Conservation (phyloP, 192 early-diverging fungal species). For the Backusella westeae region DNA sequence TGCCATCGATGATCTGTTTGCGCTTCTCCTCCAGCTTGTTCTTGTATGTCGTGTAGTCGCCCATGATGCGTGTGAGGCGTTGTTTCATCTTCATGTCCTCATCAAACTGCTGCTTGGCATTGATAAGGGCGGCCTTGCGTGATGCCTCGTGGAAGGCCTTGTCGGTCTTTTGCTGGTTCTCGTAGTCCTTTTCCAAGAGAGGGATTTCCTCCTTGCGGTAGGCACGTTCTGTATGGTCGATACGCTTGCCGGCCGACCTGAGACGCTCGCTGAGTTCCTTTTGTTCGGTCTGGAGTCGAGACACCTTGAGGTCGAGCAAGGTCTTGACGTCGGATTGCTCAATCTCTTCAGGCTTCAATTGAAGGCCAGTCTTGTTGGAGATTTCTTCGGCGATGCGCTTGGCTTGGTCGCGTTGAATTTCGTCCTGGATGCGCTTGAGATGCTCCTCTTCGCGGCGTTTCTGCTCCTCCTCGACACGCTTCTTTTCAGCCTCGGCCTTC, state of each 20-base stretch:
- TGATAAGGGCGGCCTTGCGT: conserved; percentile 63
- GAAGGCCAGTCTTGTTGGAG: conserved; percentile 34
- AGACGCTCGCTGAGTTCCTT: conserved; percentile 76
- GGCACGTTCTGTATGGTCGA: conserved; percentile 94
- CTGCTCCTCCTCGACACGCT: conserved; percentile 81
- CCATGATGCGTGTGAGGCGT: conserved; percentile 78
- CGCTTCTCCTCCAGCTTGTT: conserved; percentile 61
- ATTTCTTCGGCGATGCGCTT: conserved; percentile 75
- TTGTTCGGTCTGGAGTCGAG: conserved; percentile 91
- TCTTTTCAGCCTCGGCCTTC: conserved; percentile 81
- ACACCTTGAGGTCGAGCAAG: conserved; percentile 81
- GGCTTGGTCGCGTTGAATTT: conserved; percentile 81
- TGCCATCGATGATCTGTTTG: conserved; percentile 53
- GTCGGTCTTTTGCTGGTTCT: conserved; percentile 84
- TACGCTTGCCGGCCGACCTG: conserved; percentile 68
- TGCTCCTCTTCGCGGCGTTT: conserved; percentile 84
- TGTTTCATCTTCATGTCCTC: conserved; percentile 75
- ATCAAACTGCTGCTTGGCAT: conserved; percentile 62
- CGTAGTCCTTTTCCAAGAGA: conserved; percentile 88
- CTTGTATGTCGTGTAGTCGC: conserved; percentile 68
- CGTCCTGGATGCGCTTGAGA: conserved; percentile 67
- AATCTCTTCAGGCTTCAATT: conserved; percentile 62
- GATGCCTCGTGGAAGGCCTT: conserved; percentile 74
- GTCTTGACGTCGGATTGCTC: conserved; percentile 78
- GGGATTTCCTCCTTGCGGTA: conserved; percentile 89